A percentile compares a stretch with the other conserved stretches of the same genome.
phyloP scores from a whole-genome alignment of 2,329 filamentous ascomycete species.

The Penicillium sp. region DNA sequence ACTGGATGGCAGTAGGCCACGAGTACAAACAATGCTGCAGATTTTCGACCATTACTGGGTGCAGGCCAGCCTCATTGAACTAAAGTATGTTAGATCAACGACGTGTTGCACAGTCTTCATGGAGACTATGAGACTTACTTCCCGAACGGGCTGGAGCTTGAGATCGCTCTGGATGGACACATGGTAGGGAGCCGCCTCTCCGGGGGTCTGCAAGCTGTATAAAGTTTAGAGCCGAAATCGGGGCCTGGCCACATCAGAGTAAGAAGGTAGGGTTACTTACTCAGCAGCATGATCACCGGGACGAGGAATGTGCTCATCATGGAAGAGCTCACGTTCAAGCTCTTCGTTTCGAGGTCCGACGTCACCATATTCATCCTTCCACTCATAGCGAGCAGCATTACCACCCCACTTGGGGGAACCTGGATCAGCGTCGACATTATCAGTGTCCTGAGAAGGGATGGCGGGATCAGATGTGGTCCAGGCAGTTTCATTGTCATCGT shows the following conservation, averaged over 20 bases:
- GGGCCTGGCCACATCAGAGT: too few relatives aligned
- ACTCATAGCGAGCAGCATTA: constrained; percentile 68
- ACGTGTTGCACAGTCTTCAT: too few relatives aligned
- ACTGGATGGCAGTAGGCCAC: constrained; percentile 78
- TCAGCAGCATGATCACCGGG: constrained; percentile 59
- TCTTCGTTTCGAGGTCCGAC: constrained; percentile 65
- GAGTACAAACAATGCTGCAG: constrained; percentile 65
- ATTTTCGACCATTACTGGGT: constrained; percentile 77
- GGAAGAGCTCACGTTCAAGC: constrained; percentile 72
- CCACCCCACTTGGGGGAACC: constrained; percentile 42
- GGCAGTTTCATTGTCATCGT: too few relatives aligned
- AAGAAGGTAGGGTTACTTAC: constrained; percentile 38
- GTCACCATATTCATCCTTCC: constrained; percentile 79
- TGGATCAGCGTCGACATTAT: too few relatives aligned
- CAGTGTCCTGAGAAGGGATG: too few relatives aligned
- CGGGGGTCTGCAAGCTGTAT: constrained; percentile 9
- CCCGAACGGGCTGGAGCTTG: constrained; percentile 3
- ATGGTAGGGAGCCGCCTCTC: neutral
- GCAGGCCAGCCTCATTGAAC: constrained; percentile 74
- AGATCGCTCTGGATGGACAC: constrained; percentile 11
- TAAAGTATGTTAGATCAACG: constrained; percentile 27
- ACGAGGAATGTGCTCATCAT: constrained; percentile 46
- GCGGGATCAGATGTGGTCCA: too few relatives aligned
- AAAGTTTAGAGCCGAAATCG: neutral
- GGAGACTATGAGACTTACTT: constrained; percentile 2